phyloP scores from a whole-genome alignment of 768 basidiomycete genomes.

The Hydnum rufescens region DNA sequence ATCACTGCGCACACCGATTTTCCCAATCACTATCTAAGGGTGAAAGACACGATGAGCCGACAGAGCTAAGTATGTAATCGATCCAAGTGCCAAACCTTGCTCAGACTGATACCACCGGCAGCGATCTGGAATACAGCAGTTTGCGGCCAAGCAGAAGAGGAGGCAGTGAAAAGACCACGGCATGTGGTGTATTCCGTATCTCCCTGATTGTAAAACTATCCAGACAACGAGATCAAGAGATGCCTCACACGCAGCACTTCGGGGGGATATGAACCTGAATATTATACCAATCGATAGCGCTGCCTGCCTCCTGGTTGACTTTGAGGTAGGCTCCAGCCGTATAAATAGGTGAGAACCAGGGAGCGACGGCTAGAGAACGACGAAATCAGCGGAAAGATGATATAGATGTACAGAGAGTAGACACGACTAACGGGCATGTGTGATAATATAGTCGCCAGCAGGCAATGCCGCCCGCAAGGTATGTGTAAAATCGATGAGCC shows the following conservation, averaged over 20 bases:
- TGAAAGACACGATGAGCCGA: not conserved
- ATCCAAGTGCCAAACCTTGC: too few relatives aligned
- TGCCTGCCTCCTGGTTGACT: constrained; percentile 5
- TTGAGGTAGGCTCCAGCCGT: constrained; percentile 6
- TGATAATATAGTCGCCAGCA: constrained; percentile 6
- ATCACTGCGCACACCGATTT: constrained; percentile 4
- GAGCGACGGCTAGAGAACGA: constrained; percentile 8
- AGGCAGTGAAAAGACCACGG: constrained; percentile 9
- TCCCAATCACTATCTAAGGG: not conserved
- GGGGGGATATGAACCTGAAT: constrained; percentile 1
- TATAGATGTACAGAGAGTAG: not conserved
- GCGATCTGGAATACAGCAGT: constrained; percentile 20
- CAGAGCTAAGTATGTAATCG: too few relatives aligned
- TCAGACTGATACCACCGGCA: constrained; percentile 11
- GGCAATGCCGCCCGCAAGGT: constrained; percentile 6
- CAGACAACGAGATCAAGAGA: not conserved
- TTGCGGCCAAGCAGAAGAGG: constrained; percentile 16
- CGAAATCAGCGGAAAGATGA: too few relatives aligned
- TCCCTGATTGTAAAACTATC: not conserved
- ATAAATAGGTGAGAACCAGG: constrained; percentile 6
- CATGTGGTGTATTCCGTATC: constrained; percentile 6
- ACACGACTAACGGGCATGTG: constrained; percentile 8
- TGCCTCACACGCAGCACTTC: not conserved
- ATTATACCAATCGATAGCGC: constrained; percentile 11
- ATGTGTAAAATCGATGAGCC: constrained; percentile 8